These are phyloP conservation scores for Lantana camara DNA, from an alignment of 257 asterid species.

Conservation along the genomic window DNA sequence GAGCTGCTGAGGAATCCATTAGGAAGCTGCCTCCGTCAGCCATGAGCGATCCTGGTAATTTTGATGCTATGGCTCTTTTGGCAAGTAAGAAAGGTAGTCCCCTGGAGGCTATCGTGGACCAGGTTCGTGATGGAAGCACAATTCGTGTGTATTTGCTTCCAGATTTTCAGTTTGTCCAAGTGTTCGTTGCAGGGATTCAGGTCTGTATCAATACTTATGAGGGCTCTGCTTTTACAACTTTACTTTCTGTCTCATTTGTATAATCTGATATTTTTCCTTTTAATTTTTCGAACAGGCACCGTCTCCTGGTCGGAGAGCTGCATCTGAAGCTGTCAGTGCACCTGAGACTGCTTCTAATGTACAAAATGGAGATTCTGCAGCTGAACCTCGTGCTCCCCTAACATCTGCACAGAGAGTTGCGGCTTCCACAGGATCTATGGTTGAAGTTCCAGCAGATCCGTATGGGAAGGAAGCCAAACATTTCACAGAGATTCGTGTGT, in stretches of 20 bases:
- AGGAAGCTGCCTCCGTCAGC: slow-evolving; percentile 92
- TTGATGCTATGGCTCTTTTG: slow-evolving; percentile 81
- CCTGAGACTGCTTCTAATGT: slow-evolving; percentile 52
- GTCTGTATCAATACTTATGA: slow-evolving; percentile 35
- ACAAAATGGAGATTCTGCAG: slow-evolving; percentile 67
- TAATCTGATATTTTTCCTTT: background rate
- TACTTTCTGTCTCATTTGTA: background rate
- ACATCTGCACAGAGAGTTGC: slow-evolving; percentile 94
- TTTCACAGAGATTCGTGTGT: slow-evolving; percentile 88
- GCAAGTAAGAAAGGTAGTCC: slow-evolving; percentile 79
- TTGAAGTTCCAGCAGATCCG: slow-evolving; percentile 82
- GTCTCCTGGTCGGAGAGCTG: slow-evolving; percentile 83
- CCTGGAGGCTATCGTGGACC: slow-evolving; percentile 95
- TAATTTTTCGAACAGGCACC: slow-evolving; percentile 64
- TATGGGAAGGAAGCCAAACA: slow-evolving; percentile 97
- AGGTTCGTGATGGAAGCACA: slow-evolving; percentile 96
- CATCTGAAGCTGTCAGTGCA: slow-evolving; percentile 49
- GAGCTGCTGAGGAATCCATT: slow-evolving; percentile 76
- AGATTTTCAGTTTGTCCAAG: slow-evolving; percentile 85
- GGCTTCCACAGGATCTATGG: slow-evolving; percentile 56
- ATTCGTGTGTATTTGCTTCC: slow-evolving; percentile 93
- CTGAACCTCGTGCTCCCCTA: slow-evolving; percentile 62
- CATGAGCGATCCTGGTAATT: slow-evolving; percentile 66
- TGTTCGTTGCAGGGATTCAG: slow-evolving; percentile 92
- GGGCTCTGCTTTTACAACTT: background rate